These are phyloP conservation scores for Saccharomycopsis crataegensis DNA, from an alignment of 1,139 yeast genomes.

Conservation along the genomic window DNA sequence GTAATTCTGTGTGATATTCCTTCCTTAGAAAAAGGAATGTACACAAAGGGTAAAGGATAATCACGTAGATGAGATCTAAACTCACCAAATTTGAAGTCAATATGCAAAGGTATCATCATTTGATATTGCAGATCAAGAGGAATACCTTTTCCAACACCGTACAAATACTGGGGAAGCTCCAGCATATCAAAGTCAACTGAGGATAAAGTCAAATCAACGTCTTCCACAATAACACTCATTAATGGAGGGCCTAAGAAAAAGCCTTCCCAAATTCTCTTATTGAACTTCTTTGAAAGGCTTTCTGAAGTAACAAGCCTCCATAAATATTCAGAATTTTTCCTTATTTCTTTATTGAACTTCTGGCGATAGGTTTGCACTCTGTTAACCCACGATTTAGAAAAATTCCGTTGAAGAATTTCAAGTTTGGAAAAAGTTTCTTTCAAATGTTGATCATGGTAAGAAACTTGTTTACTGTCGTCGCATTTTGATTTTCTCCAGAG, in stretches of 20 bases:
- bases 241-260: slow-evolving; percentile 53
- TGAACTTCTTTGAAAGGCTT: slow-evolving; percentile 40
- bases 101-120: slow-evolving; percentile 54
- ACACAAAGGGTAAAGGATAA: slow-evolving; percentile 49
- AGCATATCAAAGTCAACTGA: slow-evolving; percentile 50
- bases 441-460: not conserved
- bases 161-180: slow-evolving; percentile 50
- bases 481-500: not conserved
- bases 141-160: slow-evolving; percentile 74
- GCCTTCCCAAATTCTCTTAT: slow-evolving; percentile 46
- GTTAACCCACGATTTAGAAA: slow-evolving; percentile 51
- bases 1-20: not conserved
- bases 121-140: slow-evolving; percentile 67
- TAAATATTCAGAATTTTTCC: slow-evolving; percentile 43
- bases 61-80: slow-evolving; percentile 58
- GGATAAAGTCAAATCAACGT: slow-evolving; percentile 45
- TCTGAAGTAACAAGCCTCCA: slow-evolving; percentile 42
- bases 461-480: not conserved
- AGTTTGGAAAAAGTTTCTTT: slow-evolving; percentile 18
- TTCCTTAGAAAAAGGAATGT: slow-evolving; percentile 30
- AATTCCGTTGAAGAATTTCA: slow-evolving; percentile 28
- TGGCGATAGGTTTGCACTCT: slow-evolving; percentile 40
- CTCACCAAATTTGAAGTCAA: slow-evolving; percentile 40
- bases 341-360: slow-evolving; percentile 39
- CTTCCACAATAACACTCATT: slow-evolving; percentile 47